Evolutionary conservation across 768 basidiomycete species (phyloP), one percentile per base, ranked within the genome.

Genomic region (Boletus reticulatus): DNA sequence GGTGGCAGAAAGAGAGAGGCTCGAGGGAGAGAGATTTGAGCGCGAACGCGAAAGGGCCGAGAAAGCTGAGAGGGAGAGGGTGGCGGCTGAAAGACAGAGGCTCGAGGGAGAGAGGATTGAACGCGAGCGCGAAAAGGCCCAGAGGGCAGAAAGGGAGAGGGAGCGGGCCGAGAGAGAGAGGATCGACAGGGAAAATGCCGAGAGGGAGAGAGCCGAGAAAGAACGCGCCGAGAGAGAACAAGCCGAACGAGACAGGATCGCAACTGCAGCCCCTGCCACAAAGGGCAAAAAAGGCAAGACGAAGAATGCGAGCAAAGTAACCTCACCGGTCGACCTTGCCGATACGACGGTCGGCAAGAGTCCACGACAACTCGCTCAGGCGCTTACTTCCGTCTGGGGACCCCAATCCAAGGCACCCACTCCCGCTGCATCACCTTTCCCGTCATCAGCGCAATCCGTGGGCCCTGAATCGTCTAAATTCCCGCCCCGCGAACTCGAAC

Each of bases 361-460:
- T 36, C 65, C 75, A 13, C 69, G 71, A 12, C 72, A 68, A 50
- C 73, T 82, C 20, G 76, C 64, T 1, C 73, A 82, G 2, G 62
- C 76, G 6, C 75, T 82, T 43, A 75, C 64, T 20, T 74, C 80
- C 0, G 72, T 82, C 6, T 83, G 83, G 81, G 84, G 82, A 29
- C 60, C 71, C 5, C 63, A 67, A 43, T 65, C 63, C 57, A 66
- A 65, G 56, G 57, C 61, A 24, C 50, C 56, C 58, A 65, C 70
- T 41, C 65, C 72, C 48, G 50, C 68, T 60, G 56, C 65, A 31
- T 65, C 73, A n/a, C 62, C 72, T 24, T 57, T 56, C 48, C 63
- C 66, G 27, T 32, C 62, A 20, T 48, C 63, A 11, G 46, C 53
- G 12, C 69, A 50, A 36, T 72, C 71, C 13, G 51, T 72, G 14